Evolutionary conservation across 1,284 basidiomycete genomes (phyloP).

Genomic region (Ustilago curta): DNA sequence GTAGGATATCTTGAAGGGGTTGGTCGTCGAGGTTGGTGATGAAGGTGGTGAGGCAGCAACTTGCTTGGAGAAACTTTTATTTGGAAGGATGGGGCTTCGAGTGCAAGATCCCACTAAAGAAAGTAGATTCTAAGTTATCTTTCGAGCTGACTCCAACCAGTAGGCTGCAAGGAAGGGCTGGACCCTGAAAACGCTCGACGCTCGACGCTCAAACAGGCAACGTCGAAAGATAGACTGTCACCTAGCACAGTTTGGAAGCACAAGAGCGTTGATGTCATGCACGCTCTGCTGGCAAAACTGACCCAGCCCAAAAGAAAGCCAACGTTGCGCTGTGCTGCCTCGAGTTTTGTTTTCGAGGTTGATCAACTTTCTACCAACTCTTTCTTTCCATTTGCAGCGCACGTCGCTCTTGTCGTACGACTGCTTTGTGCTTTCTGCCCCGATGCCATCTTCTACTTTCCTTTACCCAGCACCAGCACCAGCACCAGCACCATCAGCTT

Average conservation of each 20-base stretch:
- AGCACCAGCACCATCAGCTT: neutral
- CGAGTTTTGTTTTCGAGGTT: conserved; percentile 19
- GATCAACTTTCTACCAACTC: conserved; percentile 35
- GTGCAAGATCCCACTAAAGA: neutral
- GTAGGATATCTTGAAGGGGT: conserved; percentile 16
- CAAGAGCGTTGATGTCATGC: conserved; percentile 41
- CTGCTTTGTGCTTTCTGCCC: neutral
- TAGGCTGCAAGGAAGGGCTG: conserved; percentile 10
- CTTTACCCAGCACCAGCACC: too few relatives aligned
- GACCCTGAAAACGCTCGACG: conserved; percentile 31
- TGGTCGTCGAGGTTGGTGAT: conserved; percentile 13
- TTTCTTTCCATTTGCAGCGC: conserved; percentile 24
- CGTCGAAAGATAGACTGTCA: conserved; percentile 19
- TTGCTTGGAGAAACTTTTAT: conserved; percentile 9
- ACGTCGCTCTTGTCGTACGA: conserved; percentile 1
- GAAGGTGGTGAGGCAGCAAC: conserved; percentile 1
- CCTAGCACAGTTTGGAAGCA: conserved; percentile 1
- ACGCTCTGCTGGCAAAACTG: conserved; percentile 15
- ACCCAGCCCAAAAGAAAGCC: neutral
- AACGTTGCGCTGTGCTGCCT: conserved; percentile 17
- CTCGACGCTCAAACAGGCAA: conserved; percentile 28
- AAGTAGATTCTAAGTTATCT: conserved; percentile 38
- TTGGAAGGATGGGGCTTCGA: conserved; percentile 4
- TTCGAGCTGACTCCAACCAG: conserved; percentile 3
- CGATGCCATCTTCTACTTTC: neutral